These are phyloP conservation scores for Cladosporium sp. DNA, from an alignment of 2,329 filamentous ascomycete genomes.

Conservation along the genomic window DNA sequence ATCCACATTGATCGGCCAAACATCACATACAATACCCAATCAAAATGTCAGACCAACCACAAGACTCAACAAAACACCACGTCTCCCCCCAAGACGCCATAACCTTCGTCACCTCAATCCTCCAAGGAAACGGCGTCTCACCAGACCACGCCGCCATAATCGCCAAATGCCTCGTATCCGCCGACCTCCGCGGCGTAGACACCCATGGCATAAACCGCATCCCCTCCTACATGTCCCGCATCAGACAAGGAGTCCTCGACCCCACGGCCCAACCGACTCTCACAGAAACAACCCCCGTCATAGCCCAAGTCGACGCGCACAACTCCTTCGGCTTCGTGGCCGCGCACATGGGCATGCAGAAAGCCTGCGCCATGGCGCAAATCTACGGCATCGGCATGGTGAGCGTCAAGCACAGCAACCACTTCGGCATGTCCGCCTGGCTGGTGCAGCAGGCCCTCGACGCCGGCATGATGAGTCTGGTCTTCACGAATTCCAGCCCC, in stretches of 20 bases:
- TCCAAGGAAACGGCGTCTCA: constrained; percentile 58
- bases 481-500: constrained; percentile 60
- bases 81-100: constrained; percentile 27
- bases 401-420: constrained; percentile 69
- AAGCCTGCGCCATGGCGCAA: constrained; percentile 62
- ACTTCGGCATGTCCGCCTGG: constrained; percentile 82
- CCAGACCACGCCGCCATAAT: constrained; percentile 56
- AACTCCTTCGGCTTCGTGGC: constrained; percentile 75
- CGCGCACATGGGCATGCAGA: constrained; percentile 60
- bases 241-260: constrained; percentile 65
- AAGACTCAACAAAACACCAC: background rate
- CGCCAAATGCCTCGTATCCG: constrained; percentile 64
- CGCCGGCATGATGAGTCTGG: constrained; percentile 57
- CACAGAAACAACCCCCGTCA: constrained; percentile 62
- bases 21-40: background rate
- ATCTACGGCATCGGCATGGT: constrained; percentile 70
- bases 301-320: constrained; percentile 61
- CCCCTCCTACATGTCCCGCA: constrained; percentile 69
- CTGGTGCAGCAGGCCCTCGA: constrained; percentile 73
- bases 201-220: constrained; percentile 75
- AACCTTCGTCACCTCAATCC: constrained; percentile 50
- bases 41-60: background rate
- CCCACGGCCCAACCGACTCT: constrained; percentile 55
- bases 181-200: constrained; percentile 73
- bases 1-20: background rate